Conservation (phyloP, 345 rosid genomes). For the Salix purpurea region DNA sequence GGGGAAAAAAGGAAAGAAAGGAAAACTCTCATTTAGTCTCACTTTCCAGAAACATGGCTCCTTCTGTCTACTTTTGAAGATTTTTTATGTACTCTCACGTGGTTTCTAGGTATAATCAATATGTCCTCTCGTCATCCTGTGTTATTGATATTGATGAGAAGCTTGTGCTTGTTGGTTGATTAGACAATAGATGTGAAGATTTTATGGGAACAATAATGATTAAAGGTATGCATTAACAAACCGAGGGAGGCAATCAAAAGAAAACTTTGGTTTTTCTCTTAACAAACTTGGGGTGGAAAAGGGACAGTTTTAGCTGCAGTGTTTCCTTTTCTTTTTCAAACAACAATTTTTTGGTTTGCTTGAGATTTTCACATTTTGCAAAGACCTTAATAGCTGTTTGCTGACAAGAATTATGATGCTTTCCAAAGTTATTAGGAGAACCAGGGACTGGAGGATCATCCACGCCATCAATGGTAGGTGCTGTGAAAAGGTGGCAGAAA, state of each 20-base stretch:
- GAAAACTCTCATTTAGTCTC: neutral
- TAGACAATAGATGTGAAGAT: neutral
- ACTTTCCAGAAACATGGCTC: neutral
- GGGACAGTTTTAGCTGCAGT: neutral
- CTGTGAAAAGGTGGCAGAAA: slow-evolving; percentile 93
- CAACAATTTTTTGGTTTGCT: neutral
- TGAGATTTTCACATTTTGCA: neutral
- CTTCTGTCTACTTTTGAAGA: neutral
- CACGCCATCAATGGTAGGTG: slow-evolving; percentile 96
- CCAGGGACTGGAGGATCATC: slow-evolving; percentile 98
- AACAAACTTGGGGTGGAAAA: neutral
- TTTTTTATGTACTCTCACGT: neutral
- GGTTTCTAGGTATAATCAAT: neutral
- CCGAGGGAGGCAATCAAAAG: neutral
- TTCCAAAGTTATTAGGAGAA: slow-evolving; percentile 74
- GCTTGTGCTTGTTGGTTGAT: neutral
- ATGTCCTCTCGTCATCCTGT: neutral
- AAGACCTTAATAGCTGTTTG: slow-evolving; percentile 2
- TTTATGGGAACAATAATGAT: neutral
- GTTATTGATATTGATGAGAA: neutral
- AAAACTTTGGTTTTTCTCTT: neutral
- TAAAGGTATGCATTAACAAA: neutral
- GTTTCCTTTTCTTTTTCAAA: neutral
- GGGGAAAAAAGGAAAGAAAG: neutral
- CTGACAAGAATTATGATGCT: slow-evolving; percentile 15